Conservation (phyloP, 2,329 filamentous ascomycete genomes). For the Botryotinia calthae region DNA sequence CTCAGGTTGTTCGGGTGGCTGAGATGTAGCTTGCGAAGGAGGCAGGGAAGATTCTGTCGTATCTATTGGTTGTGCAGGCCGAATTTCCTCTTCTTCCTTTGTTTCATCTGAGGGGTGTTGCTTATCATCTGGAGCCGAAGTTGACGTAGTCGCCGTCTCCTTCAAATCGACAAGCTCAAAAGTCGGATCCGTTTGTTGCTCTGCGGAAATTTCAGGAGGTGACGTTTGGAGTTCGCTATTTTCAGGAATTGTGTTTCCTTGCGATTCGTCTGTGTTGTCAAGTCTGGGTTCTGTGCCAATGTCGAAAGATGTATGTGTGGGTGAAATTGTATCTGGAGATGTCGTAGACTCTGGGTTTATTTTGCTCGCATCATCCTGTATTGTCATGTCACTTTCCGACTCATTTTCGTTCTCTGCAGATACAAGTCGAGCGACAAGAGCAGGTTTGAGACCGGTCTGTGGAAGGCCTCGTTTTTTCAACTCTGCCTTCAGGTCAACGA, state of each 20-base stretch:
- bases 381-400: conserved; percentile 37
- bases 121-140: not conserved
- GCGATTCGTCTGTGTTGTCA: not conserved
- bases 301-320: conserved; percentile 22
- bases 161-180: conserved; percentile 15
- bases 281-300: not conserved
- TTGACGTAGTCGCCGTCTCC: not conserved
- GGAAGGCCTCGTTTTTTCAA: conserved; percentile 69
- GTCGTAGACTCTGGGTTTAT: conserved; percentile 27
- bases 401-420: conserved; percentile 43
- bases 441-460: conserved; percentile 67
- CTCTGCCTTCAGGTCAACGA: conserved; percentile 72
- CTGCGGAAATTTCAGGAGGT: not conserved
- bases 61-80: conserved; percentile 18
- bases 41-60: conserved; percentile 29
- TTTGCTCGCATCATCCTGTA: conserved; percentile 32
- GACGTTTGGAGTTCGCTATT: conserved; percentile 2
- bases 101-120: not conserved
- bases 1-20: conserved; percentile 25
- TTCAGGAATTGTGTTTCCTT: not conserved
- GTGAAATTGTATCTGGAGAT: conserved; percentile 32
- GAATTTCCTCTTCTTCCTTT: not conserved
- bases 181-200: conserved; percentile 14
- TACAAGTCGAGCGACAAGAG: conserved; percentile 64
- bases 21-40: conserved; percentile 21